Conservation (phyloP, 768 basidiomycete genomes). For the Lyophyllum semitale region DNA sequence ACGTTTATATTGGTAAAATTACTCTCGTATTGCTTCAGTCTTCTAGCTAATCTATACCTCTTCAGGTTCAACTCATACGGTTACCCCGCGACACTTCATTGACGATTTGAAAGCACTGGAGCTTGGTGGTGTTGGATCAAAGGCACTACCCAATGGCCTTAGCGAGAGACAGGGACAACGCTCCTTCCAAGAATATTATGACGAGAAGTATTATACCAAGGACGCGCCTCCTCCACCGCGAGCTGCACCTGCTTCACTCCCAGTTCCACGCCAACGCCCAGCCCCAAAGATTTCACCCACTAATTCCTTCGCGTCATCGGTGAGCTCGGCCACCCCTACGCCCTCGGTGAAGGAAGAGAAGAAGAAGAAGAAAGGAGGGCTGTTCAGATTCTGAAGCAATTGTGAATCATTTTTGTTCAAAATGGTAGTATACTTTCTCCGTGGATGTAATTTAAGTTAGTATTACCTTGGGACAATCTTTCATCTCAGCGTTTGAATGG, state of each 20-base stretch:
- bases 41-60: neutral
- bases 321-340: slow-evolving; percentile 32
- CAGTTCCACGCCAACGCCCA: slow-evolving; percentile 33
- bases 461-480: slow-evolving; percentile 19
- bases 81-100: slow-evolving; percentile 82
- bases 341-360: slow-evolving; percentile 51
- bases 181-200: slow-evolving; percentile 75
- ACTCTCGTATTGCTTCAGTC: neutral
- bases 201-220: slow-evolving; percentile 72
- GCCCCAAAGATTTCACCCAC: slow-evolving; percentile 53
- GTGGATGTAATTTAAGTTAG: slow-evolving; percentile 16
- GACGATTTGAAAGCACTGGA: slow-evolving; percentile 89
- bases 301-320: slow-evolving; percentile 50
- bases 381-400: slow-evolving; percentile 61
- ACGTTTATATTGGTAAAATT: slow-evolving; percentile 82
- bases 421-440: slow-evolving; percentile 5
- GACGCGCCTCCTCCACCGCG: slow-evolving; percentile 60
- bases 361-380: slow-evolving; percentile 77
- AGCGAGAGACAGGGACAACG: slow-evolving; percentile 47
- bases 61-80: slow-evolving; percentile 85
- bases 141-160: slow-evolving; percentile 69
- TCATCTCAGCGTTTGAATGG: neutral
- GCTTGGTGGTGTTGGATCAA: slow-evolving; percentile 82
- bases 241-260: slow-evolving; percentile 34
- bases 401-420: neutral